Evolutionary conservation across 768 basidiomycete species (phyloP).

Genomic region (Suillus subluteus): DNA sequence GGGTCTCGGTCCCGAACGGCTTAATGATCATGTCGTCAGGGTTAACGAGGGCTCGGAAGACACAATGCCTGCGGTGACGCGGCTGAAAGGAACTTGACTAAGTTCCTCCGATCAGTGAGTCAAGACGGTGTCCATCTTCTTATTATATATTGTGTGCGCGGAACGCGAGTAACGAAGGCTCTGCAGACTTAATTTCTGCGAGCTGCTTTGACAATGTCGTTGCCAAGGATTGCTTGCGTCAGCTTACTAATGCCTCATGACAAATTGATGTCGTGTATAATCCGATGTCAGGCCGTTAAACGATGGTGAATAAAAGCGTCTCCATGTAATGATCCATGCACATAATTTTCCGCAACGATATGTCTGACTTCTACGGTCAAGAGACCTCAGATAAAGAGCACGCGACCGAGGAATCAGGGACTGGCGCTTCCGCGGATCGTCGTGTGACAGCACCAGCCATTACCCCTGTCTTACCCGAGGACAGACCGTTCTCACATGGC

Average conservation of each 20-base stretch:
- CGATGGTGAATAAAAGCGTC: background rate
- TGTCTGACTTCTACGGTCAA: background rate
- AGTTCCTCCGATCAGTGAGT: slow-evolving; percentile 21
- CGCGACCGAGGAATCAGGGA: background rate
- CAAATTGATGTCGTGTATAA: background rate
- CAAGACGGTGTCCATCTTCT: slow-evolving; percentile 33
- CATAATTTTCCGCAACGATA: background rate
- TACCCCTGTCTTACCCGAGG: slow-evolving; percentile 14
- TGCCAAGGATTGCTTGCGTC: background rate
- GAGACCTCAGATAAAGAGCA: background rate
- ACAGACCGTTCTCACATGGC: slow-evolving; percentile 34
- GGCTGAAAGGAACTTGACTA: slow-evolving; percentile 13
- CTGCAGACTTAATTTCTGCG: background rate
- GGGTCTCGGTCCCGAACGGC: slow-evolving; percentile 19
- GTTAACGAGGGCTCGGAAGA: slow-evolving; percentile 20
- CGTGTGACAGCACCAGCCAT: background rate
- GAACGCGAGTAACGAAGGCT: slow-evolving; percentile 26
- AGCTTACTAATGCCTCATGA: background rate
- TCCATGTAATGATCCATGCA: background rate
- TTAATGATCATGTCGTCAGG: slow-evolving; percentile 29
- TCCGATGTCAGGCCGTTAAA: background rate
- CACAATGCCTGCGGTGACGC: slow-evolving; percentile 7
- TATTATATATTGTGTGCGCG: slow-evolving; percentile 36
- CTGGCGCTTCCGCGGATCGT: background rate
- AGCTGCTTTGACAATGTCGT: background rate